Evolutionary conservation across 2,329 filamentous ascomycete genomes (phyloP), one percentile per base, ranked within the genome.

Genomic region (Aspergillus terreus): DNA sequence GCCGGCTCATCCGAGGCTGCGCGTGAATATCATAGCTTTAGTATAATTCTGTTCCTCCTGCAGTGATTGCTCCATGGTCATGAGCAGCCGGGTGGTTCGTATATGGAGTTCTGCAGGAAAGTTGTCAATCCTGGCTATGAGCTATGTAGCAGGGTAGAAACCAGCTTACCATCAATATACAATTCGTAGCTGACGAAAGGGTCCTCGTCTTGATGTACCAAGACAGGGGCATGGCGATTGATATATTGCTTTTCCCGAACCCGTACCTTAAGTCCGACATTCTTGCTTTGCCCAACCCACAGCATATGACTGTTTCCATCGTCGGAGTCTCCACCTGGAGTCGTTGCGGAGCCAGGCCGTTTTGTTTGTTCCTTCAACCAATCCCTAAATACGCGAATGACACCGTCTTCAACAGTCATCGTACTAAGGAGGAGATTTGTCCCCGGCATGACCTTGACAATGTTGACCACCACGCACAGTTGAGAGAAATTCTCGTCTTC

Each of bases 401-500:
- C 80, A 1, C 85, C 78, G 50, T 91, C 84, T 49, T 82, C 80
- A 36, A 92, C 74, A 40, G 82, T 84, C 47, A 86, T 79, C 54
- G 84, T 82, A 62, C 79, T 84, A 48, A 82, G 72, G 57, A 90
- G 85, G 0, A 88, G 66, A 4, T 83, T 84, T 19, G 76, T 78
- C 25, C 76, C 77, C 1, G 83, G 79, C 1, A 84, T 82, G 27
- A 83, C 74, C 64, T 85, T 85, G 54, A 90, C 84, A 35, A 95
- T 70, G 62, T 85, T 88, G 6, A 82, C 82, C 21, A 82, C 76
- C 4, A 83, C 80, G 64, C 86, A 87, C 10, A 94, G 77, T 69
- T 94, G 88, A 1, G 85, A 84, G 65, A 92, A 92, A 15, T 84
- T 72, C 69, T 91, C 88, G 55, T 83, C 79, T 1, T 80, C 79